Percentiles rank a stretch among this genome's conserved stretches.
Conservation (phyloP, 257 asterid genomes). For the Fraxinus cuspidata region DNA sequence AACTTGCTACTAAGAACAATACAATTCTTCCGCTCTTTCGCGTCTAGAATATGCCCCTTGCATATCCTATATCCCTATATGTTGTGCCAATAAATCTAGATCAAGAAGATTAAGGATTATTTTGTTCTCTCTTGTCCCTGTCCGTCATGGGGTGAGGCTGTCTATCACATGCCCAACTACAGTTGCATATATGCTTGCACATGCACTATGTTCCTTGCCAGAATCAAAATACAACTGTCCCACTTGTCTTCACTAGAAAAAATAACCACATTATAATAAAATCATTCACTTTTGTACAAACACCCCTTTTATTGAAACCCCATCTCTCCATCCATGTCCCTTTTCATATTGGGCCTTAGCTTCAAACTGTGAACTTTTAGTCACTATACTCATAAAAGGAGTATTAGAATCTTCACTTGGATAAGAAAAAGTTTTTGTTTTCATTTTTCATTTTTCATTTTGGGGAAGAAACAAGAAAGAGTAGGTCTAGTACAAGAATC, state of each 20-base stretch:
- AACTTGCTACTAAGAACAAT: not conserved
- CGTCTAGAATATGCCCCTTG: not conserved
- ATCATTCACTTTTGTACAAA: conserved; percentile 8
- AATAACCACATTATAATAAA: conserved; percentile 31
- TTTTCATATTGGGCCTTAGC: conserved; percentile 29
- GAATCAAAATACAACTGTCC: conserved; percentile 59
- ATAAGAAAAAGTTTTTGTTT: not conserved
- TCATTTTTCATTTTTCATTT: not conserved
- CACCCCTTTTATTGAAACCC: conserved; percentile 3
- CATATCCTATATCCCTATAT: not conserved
- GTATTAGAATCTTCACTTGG: not conserved
- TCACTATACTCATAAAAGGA: not conserved
- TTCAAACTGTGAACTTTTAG: not conserved
- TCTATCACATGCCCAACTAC: conserved; percentile 57
- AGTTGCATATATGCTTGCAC: conserved; percentile 11
- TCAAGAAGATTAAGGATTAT: not conserved
- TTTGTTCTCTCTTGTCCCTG: conserved; percentile 29
- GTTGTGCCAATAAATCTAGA: not conserved
- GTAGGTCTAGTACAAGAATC: not conserved
- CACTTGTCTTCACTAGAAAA: conserved; percentile 46
- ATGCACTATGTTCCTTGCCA: conserved; percentile 6
- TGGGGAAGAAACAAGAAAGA: not conserved
- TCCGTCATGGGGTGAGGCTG: conserved; percentile 33
- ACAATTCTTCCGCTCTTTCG: not conserved
- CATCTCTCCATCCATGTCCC: conserved; percentile 33